Conservation (phyloP, 2,329 filamentous ascomycete genomes). For the Epicoccum sorghinum region DNA sequence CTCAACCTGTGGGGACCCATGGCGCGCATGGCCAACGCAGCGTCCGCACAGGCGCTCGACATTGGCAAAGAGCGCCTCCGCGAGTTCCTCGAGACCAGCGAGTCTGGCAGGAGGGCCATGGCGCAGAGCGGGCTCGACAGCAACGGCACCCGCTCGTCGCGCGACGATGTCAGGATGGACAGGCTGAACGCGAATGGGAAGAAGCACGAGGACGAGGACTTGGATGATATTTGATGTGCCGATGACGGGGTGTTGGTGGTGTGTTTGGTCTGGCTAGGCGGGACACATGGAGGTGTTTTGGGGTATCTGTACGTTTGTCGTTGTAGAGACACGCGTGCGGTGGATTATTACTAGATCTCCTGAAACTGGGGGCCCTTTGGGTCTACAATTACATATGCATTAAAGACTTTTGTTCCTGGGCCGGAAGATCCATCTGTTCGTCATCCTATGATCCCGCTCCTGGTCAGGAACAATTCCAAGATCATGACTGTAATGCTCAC, state of each 20-base stretch:
- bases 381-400: no score
- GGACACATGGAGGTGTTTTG: background rate
- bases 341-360: no score
- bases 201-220: constrained; percentile 42
- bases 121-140: constrained; percentile 61
- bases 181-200: constrained; percentile 51
- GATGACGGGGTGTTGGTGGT: background rate
- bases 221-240: constrained; percentile 44
- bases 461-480: no score
- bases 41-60: constrained; percentile 82
- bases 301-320: constrained; percentile 7
- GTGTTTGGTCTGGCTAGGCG: background rate
- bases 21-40: constrained; percentile 91
- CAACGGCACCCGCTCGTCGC: constrained; percentile 14
- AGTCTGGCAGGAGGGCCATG: constrained; percentile 82
- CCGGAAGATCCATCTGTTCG: no score
- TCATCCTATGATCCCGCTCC: no score
- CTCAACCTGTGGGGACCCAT: constrained; percentile 97
- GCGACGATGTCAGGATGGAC: constrained; percentile 44
- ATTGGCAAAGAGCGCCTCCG: constrained; percentile 90
- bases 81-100: constrained; percentile 87
- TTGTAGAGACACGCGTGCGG: no score
- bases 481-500: no score
- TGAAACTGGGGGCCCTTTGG: no score
- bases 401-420: no score